Evolutionary conservation across 2,329 filamentous ascomycete species (phyloP).

Genomic region (Epichloe hybrida): DNA sequence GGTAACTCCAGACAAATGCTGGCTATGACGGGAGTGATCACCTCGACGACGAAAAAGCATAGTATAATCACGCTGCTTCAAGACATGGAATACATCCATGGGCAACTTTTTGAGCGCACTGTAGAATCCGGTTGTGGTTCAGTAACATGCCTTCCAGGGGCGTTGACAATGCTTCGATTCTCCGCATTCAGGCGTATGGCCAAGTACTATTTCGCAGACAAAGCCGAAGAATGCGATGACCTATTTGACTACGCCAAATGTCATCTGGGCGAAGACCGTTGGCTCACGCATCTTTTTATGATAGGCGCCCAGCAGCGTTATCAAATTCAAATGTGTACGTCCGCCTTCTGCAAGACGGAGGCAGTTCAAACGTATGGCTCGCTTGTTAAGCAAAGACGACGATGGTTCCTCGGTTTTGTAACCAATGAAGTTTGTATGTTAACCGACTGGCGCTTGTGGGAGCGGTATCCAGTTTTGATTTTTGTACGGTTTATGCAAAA

Average conservation of each 20-base stretch:
- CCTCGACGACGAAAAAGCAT: constrained; percentile 78
- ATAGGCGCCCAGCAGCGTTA: constrained; percentile 85
- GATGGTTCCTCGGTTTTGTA: constrained; percentile 96
- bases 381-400: constrained; percentile 81
- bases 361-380: constrained; percentile 79
- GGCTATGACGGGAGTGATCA: constrained; percentile 96
- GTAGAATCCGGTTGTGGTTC: constrained; percentile 90
- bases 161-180: constrained; percentile 89
- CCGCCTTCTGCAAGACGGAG: constrained; percentile 96
- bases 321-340: constrained; percentile 96
- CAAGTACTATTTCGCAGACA: constrained; percentile 96
- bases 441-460: constrained; percentile 86
- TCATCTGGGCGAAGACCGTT: constrained; percentile 88
- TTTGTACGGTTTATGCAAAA: constrained; percentile 88
- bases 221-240: constrained; percentile 88
- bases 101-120: constrained; percentile 87
- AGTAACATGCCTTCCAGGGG: constrained; percentile 88
- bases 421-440: constrained; percentile 98
- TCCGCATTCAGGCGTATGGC: constrained; percentile 95
- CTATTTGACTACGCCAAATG: constrained; percentile 95
- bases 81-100: constrained; percentile 97
- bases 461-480: constrained; percentile 74
- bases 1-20: constrained; percentile 87
- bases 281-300: constrained; percentile 98
- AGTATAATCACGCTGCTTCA: constrained; percentile 84